phyloP scores from a whole-genome alignment of 1,284 basidiomycete species.

The Cryptococcus sp. region DNA sequence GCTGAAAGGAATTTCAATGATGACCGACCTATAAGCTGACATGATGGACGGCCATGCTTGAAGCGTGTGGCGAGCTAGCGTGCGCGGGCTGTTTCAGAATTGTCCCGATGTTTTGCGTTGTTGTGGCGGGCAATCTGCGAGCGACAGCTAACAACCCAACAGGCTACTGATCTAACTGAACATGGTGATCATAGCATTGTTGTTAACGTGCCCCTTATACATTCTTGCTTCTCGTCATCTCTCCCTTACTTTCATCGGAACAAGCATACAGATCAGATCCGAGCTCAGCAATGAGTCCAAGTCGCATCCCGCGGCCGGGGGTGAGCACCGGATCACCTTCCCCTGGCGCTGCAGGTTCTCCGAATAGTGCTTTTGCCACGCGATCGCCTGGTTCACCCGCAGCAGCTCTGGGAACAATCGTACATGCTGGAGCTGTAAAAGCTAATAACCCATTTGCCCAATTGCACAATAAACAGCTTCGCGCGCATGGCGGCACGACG shows the following conservation, averaged over 20 bases:
- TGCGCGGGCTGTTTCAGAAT: slow-evolving; percentile 10
- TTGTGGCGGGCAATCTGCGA: not conserved
- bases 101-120: not conserved
- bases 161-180: not conserved
- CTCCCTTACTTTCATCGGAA: too few relatives aligned
- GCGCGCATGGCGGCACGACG: not conserved
- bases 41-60: slow-evolving; percentile 3
- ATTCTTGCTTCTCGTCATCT: too few relatives aligned
- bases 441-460: slow-evolving; percentile 18
- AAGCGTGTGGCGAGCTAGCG: slow-evolving; percentile 17
- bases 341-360: slow-evolving; percentile 6
- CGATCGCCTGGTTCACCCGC: slow-evolving; percentile 1
- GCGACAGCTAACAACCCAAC: too few relatives aligned
- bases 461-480: slow-evolving; percentile 6
- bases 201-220: not conserved
- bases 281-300: slow-evolving; percentile 22
- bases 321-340: slow-evolving; percentile 6
- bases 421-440: slow-evolving; percentile 7
- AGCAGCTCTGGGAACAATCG: slow-evolving; percentile 11
- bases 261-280: too few relatives aligned
- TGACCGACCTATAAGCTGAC: not conserved
- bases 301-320: slow-evolving; percentile 29
- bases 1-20: too few relatives aligned
- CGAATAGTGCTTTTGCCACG: not conserved
- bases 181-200: slow-evolving; percentile 1